Base-by-base conservation (phyloP, 305 asterid genomes). In the Fraxinus baroniana region DNA sequence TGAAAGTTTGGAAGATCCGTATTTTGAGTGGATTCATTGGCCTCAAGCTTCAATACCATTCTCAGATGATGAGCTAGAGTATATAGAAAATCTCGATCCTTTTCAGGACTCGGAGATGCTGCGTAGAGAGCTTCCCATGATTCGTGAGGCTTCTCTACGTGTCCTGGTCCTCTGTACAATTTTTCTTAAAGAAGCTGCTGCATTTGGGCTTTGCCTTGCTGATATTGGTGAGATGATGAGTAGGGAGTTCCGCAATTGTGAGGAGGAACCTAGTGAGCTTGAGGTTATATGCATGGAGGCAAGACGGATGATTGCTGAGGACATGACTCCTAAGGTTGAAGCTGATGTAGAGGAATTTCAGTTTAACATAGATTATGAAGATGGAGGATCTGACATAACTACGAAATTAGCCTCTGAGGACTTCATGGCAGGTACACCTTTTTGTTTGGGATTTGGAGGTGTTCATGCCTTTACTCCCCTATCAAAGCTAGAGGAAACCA, bases 1-100 rank as follows among this genome's bases (percentile, higher is more conserved):
- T 0, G 99, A 95, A 89, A 87, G 87, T 76, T 46, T 46, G 57
- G 57, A 46, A 13, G 57, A 46, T 46, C 57, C 57, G 7, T 46
- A 46, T 46, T 46, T 46, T 46, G 57, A 46, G 57, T 46, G 57
- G 57, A 46, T 46, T 46, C 57, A 46, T 46, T 46, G 57, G 57
- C 57, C 57, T 13, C 57, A 46, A 46, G 18, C 57, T 13, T 46
- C 57, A 46, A 13, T 46, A 46, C 57, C 57, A 13, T 46, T 46
- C 57, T 46, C 57, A 13, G 57, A 13, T 3, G 57, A 46, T 13
- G 57, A 46, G 18, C 57, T 46, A 0, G 18, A 46, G 57, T 46
- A 46, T 46, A 46, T 46, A 13, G 57, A 46, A 46, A 46, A 46
- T 46, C 57, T 46, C 1, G 57, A 46, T 46, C 57, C 57, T 13